phyloP scores from a whole-genome alignment of 2,329 filamentous ascomycete species.

The Nigrograna mackinnonii region DNA sequence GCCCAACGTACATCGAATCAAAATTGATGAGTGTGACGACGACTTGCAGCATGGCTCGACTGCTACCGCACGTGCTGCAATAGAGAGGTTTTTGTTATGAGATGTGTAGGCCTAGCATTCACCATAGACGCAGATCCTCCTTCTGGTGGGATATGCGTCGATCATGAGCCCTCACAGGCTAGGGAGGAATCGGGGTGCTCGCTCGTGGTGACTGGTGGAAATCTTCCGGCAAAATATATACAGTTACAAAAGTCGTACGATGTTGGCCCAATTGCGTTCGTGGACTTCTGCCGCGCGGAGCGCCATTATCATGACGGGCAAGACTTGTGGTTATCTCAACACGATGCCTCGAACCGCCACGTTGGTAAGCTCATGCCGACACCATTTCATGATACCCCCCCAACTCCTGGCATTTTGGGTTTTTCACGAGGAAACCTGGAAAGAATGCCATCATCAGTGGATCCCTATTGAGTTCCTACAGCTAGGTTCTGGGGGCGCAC shows the following conservation, averaged over 20 bases:
- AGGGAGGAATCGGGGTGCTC: slow-evolving; percentile 17
- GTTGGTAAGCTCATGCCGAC: slow-evolving; percentile 4
- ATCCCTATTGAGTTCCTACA: background rate
- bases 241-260: slow-evolving; percentile 32
- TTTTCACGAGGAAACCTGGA: too few relatives aligned
- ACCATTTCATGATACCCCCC: background rate
- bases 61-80: slow-evolving; percentile 22
- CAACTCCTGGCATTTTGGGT: too few relatives aligned
- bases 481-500: background rate
- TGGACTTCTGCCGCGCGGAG: slow-evolving; percentile 32
- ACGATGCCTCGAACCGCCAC: slow-evolving; percentile 10
- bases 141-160: slow-evolving; percentile 25
- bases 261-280: too few relatives aligned
- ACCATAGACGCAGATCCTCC: slow-evolving; percentile 21
- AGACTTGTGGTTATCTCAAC: too few relatives aligned
- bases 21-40: slow-evolving; percentile 22
- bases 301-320: slow-evolving; percentile 19
- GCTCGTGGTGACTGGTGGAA: slow-evolving; percentile 29
- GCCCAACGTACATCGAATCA: slow-evolving; percentile 16
- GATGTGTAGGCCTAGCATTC: background rate
- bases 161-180: slow-evolving; percentile 19
- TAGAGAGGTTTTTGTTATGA: slow-evolving; percentile 20
- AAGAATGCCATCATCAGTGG: too few relatives aligned
- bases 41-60: slow-evolving; percentile 11
- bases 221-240: slow-evolving; percentile 27